Evolutionary conservation across 345 rosid genomes (phyloP).

Genomic region (Dipteronia dyeriana): DNA sequence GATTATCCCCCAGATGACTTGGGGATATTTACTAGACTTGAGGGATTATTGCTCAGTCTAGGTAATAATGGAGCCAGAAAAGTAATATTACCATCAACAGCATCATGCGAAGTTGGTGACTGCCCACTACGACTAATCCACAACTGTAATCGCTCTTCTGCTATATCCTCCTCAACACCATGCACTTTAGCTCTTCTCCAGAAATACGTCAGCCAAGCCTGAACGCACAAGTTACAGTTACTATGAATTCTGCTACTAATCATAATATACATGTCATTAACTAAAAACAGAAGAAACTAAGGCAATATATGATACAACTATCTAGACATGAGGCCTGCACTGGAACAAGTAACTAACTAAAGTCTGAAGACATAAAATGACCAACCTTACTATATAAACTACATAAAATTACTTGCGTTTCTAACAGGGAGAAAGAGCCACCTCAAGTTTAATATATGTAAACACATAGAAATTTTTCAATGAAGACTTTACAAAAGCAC

Average conservation of each 20-base stretch:
- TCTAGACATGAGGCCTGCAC: neutral
- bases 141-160: slow-evolving; percentile 68
- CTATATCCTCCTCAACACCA: slow-evolving; percentile 72
- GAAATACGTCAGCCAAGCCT: slow-evolving; percentile 87
- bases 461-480: no score
- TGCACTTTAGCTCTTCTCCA: slow-evolving; percentile 82
- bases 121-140: slow-evolving; percentile 69
- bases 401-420: neutral
- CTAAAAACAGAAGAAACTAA: neutral
- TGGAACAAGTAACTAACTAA: neutral
- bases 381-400: neutral
- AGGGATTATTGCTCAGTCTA: neutral
- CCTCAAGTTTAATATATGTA: neutral
- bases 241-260: neutral
- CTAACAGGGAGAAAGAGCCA: neutral
- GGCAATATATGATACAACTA: neutral
- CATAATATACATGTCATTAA: slow-evolving; percentile 2
- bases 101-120: slow-evolving; percentile 68
- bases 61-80: neutral
- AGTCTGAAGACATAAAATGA: neutral
- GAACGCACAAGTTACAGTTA: slow-evolving; percentile 16
- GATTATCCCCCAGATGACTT: neutral
- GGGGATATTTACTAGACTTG: neutral
- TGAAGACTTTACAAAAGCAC: no score
- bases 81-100: slow-evolving; percentile 61